Evolutionary conservation across 805 yeast genomes (phyloP).

Genomic region (Saturnispora diversa): DNA sequence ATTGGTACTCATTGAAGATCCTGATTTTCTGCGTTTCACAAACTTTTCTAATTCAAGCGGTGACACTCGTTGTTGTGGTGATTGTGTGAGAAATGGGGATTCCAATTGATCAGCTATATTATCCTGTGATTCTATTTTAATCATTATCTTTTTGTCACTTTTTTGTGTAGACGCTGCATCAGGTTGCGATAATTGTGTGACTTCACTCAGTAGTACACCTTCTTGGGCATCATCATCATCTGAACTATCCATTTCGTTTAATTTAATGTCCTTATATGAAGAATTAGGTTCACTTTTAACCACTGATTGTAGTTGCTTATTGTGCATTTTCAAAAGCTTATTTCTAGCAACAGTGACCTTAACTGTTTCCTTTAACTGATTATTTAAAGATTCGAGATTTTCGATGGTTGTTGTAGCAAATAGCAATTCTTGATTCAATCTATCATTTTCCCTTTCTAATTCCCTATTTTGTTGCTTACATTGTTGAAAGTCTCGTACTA

Average conservation of each 20-base stretch:
- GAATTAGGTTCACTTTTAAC: too few relatives aligned
- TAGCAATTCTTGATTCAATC: conserved; percentile 2
- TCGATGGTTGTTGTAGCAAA: not conserved
- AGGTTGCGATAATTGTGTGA: conserved; percentile 1
- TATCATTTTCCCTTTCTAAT: conserved; percentile 7
- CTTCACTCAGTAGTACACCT: conserved; percentile 2
- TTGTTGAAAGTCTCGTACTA: not conserved
- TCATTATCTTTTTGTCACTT: not conserved
- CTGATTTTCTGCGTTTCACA: not conserved
- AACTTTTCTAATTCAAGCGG: not conserved
- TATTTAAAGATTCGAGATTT: not conserved
- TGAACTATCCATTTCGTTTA: too few relatives aligned
- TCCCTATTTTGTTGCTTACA: not conserved
- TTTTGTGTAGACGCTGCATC: not conserved
- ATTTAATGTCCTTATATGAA: too few relatives aligned
- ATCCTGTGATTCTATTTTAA: not conserved
- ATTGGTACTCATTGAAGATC: not conserved
- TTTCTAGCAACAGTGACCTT: not conserved
- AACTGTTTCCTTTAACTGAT: not conserved
- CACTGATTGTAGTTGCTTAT: too few relatives aligned
- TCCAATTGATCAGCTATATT: too few relatives aligned
- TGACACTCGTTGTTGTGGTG: not conserved
- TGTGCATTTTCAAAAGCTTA: not conserved
- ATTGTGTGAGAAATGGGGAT: too few relatives aligned
- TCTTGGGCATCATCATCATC: not conserved